Evolutionary conservation across 345 rosid genomes (phyloP), one percentile per base, ranked within the genome.

Genomic region (Populus alba): DNA sequence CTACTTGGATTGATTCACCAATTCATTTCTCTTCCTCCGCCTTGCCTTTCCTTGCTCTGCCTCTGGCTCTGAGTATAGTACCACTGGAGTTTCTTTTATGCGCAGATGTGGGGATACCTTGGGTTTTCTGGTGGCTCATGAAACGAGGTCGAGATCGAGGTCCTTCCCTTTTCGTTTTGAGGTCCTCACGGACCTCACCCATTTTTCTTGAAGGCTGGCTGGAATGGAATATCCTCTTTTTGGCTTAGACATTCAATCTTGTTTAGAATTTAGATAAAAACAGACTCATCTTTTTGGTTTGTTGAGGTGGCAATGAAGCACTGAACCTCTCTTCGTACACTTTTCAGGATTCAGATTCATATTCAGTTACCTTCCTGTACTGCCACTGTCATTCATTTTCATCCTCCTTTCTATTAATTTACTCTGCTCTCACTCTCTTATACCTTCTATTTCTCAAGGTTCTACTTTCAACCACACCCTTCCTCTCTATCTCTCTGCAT

Each of bases 61-160:
- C 69, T 51, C 79, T 51, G 3, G 12, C 4, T 27, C 62, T 62
- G 43, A 66, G 38, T 33, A 66, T 66, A 27, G 68, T 72, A 72
- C n/a, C 62, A 49, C 53, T 8, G 5, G 31, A 35, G 41, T 38
- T 27, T 67, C 38, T 31, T 22, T 12, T 22, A 12, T 35, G 59
- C 55, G 23, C 70, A 55, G 72, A 33, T 17, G 75, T 17, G 23
- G 12, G 53, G 3, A 13, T 47, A 47, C 53, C 31, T 20, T 70
- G 62, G 72, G 72, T 43, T 77, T 47, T 81, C 31, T 82, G 70
- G 74, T 67, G 81, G 87, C 89, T 78, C 86, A 45, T 59, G 67
- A 47, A 79, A 79, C 86, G 87, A 86, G 87, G 86, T 76, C 69
- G 87, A 86, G 87, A 85, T 76, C 69, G 63, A 78, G 81, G 86